Evolutionary conservation across 306 rosid genomes (phyloP).

Genomic region (Purshia tridentata): DNA sequence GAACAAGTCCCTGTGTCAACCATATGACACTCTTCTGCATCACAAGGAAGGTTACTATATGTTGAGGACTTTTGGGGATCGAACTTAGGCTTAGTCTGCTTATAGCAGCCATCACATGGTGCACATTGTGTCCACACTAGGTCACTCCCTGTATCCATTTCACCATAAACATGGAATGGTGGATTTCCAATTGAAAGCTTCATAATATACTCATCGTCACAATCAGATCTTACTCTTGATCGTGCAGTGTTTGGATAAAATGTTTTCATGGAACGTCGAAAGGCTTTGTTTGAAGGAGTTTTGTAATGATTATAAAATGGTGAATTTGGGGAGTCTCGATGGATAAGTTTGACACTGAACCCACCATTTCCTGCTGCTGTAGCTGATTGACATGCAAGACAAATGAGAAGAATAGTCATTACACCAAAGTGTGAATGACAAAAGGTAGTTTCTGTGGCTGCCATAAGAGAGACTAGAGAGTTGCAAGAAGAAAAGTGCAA

Average conservation of each 20-base stretch:
- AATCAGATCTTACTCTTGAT: slow-evolving; percentile 28
- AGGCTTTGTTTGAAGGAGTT: background rate
- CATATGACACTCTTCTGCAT: slow-evolving; percentile 37
- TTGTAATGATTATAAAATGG: slow-evolving; percentile 19
- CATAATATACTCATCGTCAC: slow-evolving; percentile 50
- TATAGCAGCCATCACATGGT: slow-evolving; percentile 46
- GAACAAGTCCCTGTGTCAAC: slow-evolving; percentile 34
- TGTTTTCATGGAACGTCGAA: background rate
- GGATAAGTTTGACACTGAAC: slow-evolving; percentile 37
- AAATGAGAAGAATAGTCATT: background rate
- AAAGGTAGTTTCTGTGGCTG: background rate
- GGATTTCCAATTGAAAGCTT: slow-evolving; percentile 58
- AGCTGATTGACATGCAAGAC: slow-evolving; percentile 27
- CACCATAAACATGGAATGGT: slow-evolving; percentile 49
- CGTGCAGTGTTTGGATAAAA: background rate
- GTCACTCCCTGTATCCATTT: slow-evolving; percentile 62
- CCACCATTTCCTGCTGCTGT: slow-evolving; percentile 21
- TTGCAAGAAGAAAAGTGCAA: background rate
- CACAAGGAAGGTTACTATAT: slow-evolving; percentile 41
- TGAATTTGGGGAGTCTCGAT: slow-evolving; percentile 24
- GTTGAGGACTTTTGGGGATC: slow-evolving; percentile 47
- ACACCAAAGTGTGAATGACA: background rate
- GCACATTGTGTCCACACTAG: slow-evolving; percentile 58
- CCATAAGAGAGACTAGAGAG: background rate
- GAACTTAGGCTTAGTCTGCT: slow-evolving; percentile 43